A percentile compares a stretch with the other conserved stretches of the same genome.
These are phyloP conservation scores for Xylaria multiplex DNA, from an alignment of 2,329 filamentous ascomycete species.

Conservation along the genomic window DNA sequence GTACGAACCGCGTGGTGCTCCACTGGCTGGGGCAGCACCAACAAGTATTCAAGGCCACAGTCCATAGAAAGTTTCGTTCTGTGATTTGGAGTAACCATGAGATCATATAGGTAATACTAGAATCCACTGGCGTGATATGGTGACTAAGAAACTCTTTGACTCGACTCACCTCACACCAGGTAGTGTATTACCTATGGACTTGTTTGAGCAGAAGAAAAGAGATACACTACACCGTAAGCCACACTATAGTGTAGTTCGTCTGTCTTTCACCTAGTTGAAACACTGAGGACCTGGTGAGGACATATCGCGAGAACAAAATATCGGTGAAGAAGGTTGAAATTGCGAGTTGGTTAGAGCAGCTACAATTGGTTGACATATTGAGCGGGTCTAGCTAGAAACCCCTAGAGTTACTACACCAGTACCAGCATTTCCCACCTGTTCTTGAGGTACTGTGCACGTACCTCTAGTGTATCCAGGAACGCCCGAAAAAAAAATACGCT, in stretches of 20 bases:
- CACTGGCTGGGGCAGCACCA: slow-evolving; percentile 6
- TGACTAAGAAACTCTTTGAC: neutral
- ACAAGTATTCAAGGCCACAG: neutral
- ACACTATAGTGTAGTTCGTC: neutral
- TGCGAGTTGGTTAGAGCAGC: slow-evolving; percentile 33
- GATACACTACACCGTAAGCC: neutral
- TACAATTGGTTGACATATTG: slow-evolving; percentile 40
- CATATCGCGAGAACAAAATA: slow-evolving; percentile 29
- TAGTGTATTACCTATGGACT: neutral
- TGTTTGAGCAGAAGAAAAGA: neutral
- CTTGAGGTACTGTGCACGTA: too few relatives aligned
- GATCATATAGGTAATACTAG: neutral
- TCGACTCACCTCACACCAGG: neutral
- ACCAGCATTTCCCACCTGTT: too few relatives aligned
- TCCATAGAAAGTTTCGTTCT: slow-evolving; percentile 3
- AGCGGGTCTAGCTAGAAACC: slow-evolving; percentile 29
- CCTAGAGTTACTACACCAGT: neutral
- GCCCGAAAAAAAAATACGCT: neutral
- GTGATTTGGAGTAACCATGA: neutral
- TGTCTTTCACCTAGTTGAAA: neutral
- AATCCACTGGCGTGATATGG: neutral
- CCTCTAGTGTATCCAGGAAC: neutral
- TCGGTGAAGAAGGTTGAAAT: slow-evolving; percentile 45
- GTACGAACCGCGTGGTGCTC: slow-evolving; percentile 24
- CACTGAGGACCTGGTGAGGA: neutral